Conservation (phyloP, 2,329 filamentous ascomycete species). For the Aureobasidium melanogenum region DNA sequence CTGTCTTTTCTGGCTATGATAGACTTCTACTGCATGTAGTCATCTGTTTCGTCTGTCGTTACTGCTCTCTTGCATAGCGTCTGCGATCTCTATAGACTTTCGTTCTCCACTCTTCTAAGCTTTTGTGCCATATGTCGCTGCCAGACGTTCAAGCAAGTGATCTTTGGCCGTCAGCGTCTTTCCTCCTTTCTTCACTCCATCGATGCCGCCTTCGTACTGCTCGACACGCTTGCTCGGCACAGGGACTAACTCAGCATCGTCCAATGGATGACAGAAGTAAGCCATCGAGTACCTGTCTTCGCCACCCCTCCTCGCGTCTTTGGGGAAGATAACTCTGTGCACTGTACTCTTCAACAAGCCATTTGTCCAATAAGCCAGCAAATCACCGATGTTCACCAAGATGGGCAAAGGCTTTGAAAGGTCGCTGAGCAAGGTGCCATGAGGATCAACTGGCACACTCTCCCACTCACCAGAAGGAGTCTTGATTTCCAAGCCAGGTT, state of each 20-base stretch:
- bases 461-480: slow-evolving; percentile 40
- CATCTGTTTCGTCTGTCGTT: neutral
- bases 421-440: neutral
- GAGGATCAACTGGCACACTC: slow-evolving; percentile 36
- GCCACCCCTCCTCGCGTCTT: slow-evolving; percentile 25
- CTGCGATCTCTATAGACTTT: neutral
- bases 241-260: slow-evolving; percentile 44
- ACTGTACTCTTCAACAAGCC: slow-evolving; percentile 80
- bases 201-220: slow-evolving; percentile 26
- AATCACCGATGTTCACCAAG: slow-evolving; percentile 62
- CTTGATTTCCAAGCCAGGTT: slow-evolving; percentile 78
- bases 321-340: slow-evolving; percentile 72
- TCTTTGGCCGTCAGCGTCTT: slow-evolving; percentile 48
- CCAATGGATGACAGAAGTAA: slow-evolving; percentile 55
- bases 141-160: slow-evolving; percentile 49
- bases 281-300: slow-evolving; percentile 49
- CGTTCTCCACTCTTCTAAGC: slow-evolving; percentile 3
- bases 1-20: neutral
- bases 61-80: neutral
- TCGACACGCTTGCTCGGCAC: slow-evolving; percentile 46
- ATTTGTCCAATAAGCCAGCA: slow-evolving; percentile 81
- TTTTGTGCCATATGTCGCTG: slow-evolving; percentile 47
- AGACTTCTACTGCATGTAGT: neutral
- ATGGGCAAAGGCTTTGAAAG: slow-evolving; percentile 41
- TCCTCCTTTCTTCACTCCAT: slow-evolving; percentile 29